phyloP scores from a whole-genome alignment of 306 rosid species.

The Datisca glomerata region DNA sequence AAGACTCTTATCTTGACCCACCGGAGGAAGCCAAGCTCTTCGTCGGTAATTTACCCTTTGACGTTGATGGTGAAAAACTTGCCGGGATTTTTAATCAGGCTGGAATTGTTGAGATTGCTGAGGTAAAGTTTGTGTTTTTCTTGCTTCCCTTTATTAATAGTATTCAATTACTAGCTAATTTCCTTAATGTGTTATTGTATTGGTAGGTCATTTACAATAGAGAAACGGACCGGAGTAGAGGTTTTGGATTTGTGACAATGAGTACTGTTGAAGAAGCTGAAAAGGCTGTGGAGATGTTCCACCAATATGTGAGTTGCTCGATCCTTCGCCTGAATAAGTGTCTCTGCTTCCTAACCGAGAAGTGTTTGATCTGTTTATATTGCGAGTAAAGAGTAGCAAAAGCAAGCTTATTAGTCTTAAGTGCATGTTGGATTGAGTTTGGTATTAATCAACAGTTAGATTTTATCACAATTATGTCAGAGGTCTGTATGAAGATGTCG shows the following conservation, averaged over 20 bases:
- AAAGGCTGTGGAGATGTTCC: conserved; percentile 27
- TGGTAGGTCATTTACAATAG: conserved; percentile 29
- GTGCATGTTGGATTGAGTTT: too few species aligned
- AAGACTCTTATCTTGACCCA: conserved; percentile 22
- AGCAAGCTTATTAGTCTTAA: too few species aligned
- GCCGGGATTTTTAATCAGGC: conserved; percentile 25
- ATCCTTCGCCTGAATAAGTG: neutral
- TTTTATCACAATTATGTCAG: too few species aligned
- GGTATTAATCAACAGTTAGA: too few species aligned
- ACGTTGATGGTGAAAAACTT: conserved; percentile 27
- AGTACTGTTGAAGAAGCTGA: conserved; percentile 35
- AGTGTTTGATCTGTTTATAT: too few species aligned
- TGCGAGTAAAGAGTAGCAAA: too few species aligned
- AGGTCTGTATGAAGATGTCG: too few species aligned
- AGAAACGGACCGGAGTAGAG: conserved; percentile 34
- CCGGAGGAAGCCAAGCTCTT: conserved; percentile 36
- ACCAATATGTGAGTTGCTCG: conserved; percentile 23
- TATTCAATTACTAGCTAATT: neutral
- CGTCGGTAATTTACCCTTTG: conserved; percentile 31
- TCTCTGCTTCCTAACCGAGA: too few species aligned
- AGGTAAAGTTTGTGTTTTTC: conserved; percentile 12
- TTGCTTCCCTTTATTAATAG: neutral
- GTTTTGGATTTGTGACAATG: conserved; percentile 31
- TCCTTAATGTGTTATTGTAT: neutral
- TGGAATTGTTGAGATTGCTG: conserved; percentile 33